Conservation (phyloP, 2,329 filamentous ascomycete genomes). For the Curvularia spicifera region DNA sequence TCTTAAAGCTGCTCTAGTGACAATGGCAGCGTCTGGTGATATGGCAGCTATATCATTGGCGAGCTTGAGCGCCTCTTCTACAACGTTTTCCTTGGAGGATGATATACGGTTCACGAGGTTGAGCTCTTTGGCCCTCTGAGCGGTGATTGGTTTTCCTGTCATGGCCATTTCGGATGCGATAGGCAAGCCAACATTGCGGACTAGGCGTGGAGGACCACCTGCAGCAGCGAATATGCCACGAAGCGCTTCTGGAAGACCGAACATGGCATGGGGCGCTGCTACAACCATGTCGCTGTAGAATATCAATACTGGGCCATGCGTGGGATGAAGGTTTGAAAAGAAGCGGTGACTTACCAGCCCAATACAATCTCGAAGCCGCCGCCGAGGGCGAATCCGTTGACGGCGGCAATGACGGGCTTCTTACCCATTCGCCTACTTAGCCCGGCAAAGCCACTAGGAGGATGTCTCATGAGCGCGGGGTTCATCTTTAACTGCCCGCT, state of each 20-base stretch:
- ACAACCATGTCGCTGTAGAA: slow-evolving; percentile 58
- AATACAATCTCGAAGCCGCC: slow-evolving; percentile 65
- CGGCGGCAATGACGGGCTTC: slow-evolving; percentile 66
- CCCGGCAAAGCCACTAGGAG: slow-evolving; percentile 60
- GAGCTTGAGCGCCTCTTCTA: slow-evolving; percentile 47
- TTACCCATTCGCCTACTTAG: slow-evolving; percentile 63
- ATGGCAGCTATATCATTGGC: slow-evolving; percentile 46
- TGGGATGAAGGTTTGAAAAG: background rate
- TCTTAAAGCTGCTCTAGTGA: slow-evolving; percentile 45
- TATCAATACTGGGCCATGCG: slow-evolving; percentile 13
- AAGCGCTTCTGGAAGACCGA: slow-evolving; percentile 61
- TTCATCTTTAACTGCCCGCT: slow-evolving; percentile 32
- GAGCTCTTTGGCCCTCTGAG: slow-evolving; percentile 54
- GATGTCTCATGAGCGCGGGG: slow-evolving; percentile 47
- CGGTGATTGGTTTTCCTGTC: slow-evolving; percentile 55
- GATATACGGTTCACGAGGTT: slow-evolving; percentile 53
- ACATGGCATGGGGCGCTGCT: slow-evolving; percentile 59
- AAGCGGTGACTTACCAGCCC: slow-evolving; percentile 55
- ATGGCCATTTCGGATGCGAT: slow-evolving; percentile 59
- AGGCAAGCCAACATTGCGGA: slow-evolving; percentile 57
- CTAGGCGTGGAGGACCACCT: slow-evolving; percentile 60
- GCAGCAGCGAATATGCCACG: slow-evolving; percentile 62
- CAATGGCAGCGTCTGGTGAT: slow-evolving; percentile 48
- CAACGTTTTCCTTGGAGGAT: slow-evolving; percentile 42
- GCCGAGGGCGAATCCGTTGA: slow-evolving; percentile 64